Conservation (phyloP, 352 stramenopile species). For the Lagenidium giganteum region DNA sequence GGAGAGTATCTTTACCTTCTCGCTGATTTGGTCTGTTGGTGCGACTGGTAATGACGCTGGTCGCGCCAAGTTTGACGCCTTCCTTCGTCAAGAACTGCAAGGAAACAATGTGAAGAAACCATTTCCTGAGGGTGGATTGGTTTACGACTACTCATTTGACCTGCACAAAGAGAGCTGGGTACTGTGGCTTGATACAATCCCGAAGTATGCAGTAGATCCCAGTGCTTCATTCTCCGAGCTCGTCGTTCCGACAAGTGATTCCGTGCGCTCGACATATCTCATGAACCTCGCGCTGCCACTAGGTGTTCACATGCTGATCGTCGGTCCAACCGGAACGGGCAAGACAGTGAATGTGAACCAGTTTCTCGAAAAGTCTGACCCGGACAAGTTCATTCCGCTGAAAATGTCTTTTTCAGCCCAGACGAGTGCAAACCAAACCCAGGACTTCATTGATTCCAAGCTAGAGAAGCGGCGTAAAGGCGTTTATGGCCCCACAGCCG, state of each 20-base stretch:
- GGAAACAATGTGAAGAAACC: constrained; percentile 44
- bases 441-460: constrained; percentile 92
- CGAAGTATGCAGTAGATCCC: constrained; percentile 64
- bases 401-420: constrained; percentile 92
- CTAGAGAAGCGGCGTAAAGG: constrained; percentile 92
- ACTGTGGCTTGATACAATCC: constrained; percentile 89
- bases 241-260: constrained; percentile 93
- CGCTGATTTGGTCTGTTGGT: constrained; percentile 89
- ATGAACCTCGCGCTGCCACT: constrained; percentile 82
- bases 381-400: constrained; percentile 90
- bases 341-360: constrained; percentile 95
- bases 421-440: constrained; percentile 90
- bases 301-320: constrained; percentile 89
- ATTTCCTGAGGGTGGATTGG: constrained; percentile 50
- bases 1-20: constrained; percentile 91
- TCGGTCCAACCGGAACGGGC: constrained; percentile 92
- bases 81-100: constrained; percentile 79
- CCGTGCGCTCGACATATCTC: constrained; percentile 90
- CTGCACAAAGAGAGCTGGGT: constrained; percentile 76
- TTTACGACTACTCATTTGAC: constrained; percentile 93
- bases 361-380: constrained; percentile 84
- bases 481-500: constrained; percentile 87
- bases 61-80: constrained; percentile 82
- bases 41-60: constrained; percentile 86
- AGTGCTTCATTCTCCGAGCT: constrained; percentile 87